Evolutionary conservation across 306 rosid genomes (phyloP), one percentile per base, ranked within the genome.

Genomic region (Vigna angularis): DNA sequence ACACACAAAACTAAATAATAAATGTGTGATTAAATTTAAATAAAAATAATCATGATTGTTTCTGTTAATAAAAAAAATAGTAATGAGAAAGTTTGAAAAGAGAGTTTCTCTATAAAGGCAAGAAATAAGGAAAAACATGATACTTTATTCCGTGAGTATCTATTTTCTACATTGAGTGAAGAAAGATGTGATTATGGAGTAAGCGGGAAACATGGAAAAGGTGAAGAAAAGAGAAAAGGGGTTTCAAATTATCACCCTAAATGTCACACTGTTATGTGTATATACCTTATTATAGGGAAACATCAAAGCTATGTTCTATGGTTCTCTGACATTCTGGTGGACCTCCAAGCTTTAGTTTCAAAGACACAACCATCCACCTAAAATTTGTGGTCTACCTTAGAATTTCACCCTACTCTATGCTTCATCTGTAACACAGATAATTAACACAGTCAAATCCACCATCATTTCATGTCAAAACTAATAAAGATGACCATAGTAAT

Each of bases 141-240:
- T 36, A 18, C 70, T 65, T 65, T 17, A 65, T 64, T 36, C 4
- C 2, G 0, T 63, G 24, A 0, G 4, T 36, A 64, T 3, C 38
- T 12, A 12, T 45, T 65, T 65, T 38, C 3, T 38, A 38, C 70
- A 38, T 38, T 64, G 14, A 38, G 9, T 64, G 70, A 38, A 64
- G 18, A 64, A n/a, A 38, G 50, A 40, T 17, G 42, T 40, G 4
- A 65, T 65, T 10, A 18, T 9, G 50, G 51, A 17, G 70, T 38
- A 40, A 65, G 32, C 51, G 51, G 18, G 28, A 65, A 65, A 65
- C 70, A 65, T 65, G 70, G 51, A 38, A 65, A 65, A 40, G 70
- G 10, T 7, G 11, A 65, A 40, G 32, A 2, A 65, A 65, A 40
- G 51, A 10, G 12, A 65, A 42, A 65, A 65, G 51, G 50, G 14